Evolutionary conservation across 805 yeast genomes (phyloP).

Genomic region (Teunomyces stri): DNA sequence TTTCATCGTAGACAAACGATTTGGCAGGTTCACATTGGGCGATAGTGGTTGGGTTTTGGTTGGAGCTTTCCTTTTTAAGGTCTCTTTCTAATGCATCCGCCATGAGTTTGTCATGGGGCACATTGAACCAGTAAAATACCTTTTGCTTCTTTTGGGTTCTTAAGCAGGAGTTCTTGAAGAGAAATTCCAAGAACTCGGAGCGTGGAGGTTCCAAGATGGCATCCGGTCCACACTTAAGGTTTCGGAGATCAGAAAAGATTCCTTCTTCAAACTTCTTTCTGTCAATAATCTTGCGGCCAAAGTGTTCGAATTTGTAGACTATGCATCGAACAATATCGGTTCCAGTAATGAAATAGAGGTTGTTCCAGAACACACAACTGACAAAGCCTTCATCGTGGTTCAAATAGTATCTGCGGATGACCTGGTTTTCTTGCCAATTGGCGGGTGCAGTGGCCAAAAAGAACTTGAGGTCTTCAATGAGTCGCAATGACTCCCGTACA

Average conservation of each 20-base stretch:
- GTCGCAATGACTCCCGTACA: conserved; percentile 49
- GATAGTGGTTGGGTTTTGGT: conserved; percentile 67
- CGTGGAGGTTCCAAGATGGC: conserved; percentile 87
- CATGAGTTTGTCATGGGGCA: conserved; percentile 88
- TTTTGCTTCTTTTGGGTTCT: conserved; percentile 96
- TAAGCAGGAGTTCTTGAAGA: conserved; percentile 81
- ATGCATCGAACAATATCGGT: conserved; percentile 94
- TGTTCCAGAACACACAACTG: conserved; percentile 91
- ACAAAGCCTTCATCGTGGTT: conserved; percentile 90
- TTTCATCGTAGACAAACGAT: conserved; percentile 65
- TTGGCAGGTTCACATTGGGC: conserved; percentile 77
- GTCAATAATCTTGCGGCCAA: conserved; percentile 82
- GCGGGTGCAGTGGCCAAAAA: conserved; percentile 94
- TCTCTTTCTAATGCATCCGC: conserved; percentile 93
- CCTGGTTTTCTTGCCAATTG: conserved; percentile 86
- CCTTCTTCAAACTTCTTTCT: conserved; percentile 97
- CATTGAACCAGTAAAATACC: conserved; percentile 95
- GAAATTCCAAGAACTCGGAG: conserved; percentile 77
- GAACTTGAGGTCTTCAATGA: conserved; percentile 76
- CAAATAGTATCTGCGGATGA: conserved; percentile 78
- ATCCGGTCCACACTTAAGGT: conserved; percentile 80
- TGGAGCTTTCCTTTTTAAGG: conserved; percentile 66
- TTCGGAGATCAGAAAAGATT: conserved; percentile 84
- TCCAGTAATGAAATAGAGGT: conserved; percentile 86
- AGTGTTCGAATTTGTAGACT: conserved; percentile 81